These are phyloP conservation scores for Saksenaea oblongispora DNA, from an alignment of 371 early-diverging fungal genomes.

Conservation along the genomic window DNA sequence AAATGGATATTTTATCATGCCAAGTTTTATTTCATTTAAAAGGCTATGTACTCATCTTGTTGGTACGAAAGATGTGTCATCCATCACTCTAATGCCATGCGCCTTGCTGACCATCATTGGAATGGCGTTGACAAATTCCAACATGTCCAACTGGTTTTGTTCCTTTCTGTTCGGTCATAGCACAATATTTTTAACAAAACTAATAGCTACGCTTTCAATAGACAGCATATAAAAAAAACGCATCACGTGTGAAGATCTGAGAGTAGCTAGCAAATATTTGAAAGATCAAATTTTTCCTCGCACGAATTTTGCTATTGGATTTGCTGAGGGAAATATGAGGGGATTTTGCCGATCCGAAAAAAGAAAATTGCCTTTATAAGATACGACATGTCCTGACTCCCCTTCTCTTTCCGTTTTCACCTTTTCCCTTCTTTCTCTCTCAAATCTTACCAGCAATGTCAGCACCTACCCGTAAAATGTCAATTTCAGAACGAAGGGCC, in stretches of 20 bases:
- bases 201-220: too few relatives aligned
- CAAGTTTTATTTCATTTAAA: too few relatives aligned
- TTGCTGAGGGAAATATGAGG: background rate
- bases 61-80: too few relatives aligned
- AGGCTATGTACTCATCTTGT: too few relatives aligned
- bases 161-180: too few relatives aligned
- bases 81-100: too few relatives aligned
- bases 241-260: background rate
- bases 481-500: slow-evolving; percentile 23
- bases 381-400: background rate
- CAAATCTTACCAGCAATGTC: background rate
- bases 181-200: too few relatives aligned
- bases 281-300: background rate
- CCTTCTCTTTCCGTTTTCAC: slow-evolving; percentile 5
- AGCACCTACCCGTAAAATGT: slow-evolving; percentile 10
- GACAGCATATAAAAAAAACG: background rate
- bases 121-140: too few relatives aligned
- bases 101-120: too few relatives aligned
- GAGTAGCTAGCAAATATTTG: background rate
- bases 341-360: slow-evolving; percentile 1
- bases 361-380: slow-evolving; percentile 5
- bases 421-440: background rate
- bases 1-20: too few relatives aligned
- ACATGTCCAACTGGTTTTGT: too few relatives aligned
- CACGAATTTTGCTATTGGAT: slow-evolving; percentile 15